phyloP scores from a whole-genome alignment of 2,329 filamentous ascomycete genomes.

The Chaetothyriales sp. region DNA sequence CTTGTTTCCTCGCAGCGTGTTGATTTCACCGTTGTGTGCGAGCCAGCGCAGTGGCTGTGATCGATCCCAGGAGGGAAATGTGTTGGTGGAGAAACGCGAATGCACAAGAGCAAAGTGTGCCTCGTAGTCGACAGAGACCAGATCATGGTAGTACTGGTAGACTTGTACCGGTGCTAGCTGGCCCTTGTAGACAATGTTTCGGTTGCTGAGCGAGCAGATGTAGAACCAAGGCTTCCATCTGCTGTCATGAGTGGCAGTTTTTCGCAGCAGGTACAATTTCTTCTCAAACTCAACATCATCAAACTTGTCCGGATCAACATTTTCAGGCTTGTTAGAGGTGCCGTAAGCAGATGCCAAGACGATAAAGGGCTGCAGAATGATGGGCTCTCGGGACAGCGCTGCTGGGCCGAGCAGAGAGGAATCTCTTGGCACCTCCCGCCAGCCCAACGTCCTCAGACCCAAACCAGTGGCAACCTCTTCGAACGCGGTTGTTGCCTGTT shows the following conservation, averaged over 20 bases:
- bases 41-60: conserved; percentile 93
- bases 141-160: conserved; percentile 94
- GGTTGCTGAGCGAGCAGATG: conserved; percentile 88
- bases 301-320: conserved; percentile 64
- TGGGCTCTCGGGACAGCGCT: conserved; percentile 83
- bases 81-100: conserved; percentile 96
- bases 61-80: conserved; percentile 95
- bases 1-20: conserved; percentile 93
- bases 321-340: conserved; percentile 61
- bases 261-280: conserved; percentile 86
- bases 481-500: conserved; percentile 82
- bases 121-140: conserved; percentile 94
- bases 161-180: conserved; percentile 89
- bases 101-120: conserved; percentile 94
- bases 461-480: conserved; percentile 83
- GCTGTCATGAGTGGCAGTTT: conserved; percentile 87
- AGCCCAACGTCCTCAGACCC: conserved; percentile 81
- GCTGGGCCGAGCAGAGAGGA: conserved; percentile 86
- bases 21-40: conserved; percentile 97
- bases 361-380: conserved; percentile 90
- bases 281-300: conserved; percentile 79
- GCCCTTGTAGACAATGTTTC: conserved; percentile 98
- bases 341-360: conserved; percentile 79
- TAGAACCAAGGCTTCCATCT: conserved; percentile 98
- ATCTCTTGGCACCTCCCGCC: conserved; percentile 90